Evolutionary conservation across 208 protist species (phyloP), one percentile per base, ranked within the genome.

Genomic region (Zelonia costaricensis): DNA sequence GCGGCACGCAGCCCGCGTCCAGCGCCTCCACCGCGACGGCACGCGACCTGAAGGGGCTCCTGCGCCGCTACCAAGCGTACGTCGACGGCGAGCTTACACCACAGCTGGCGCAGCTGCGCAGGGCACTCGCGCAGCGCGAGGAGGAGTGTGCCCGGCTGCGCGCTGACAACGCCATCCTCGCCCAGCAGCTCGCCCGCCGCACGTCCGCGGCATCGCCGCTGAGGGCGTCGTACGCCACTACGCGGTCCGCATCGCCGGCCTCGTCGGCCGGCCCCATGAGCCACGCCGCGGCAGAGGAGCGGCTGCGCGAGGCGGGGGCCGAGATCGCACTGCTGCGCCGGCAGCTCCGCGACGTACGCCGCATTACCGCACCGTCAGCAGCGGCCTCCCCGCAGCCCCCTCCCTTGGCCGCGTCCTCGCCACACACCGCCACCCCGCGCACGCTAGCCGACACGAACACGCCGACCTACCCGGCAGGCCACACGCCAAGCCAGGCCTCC

Each of bases 1-100:
- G n/a, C n/a, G n/a, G n/a, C n/a, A n/a, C n/a, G n/a, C n/a, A n/a
- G n/a, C n/a, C n/a, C n/a, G n/a, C n/a, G n/a, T n/a, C n/a, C n/a
- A n/a, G n/a, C n/a, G n/a, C n/a, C n/a, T n/a, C n/a, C n/a, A n/a
- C n/a, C n/a, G n/a, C n/a, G n/a, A n/a, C n/a, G n/a, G 20, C 53
- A 55, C 27, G 9, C 58, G 52, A 62, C 4, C 52, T 60, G 3
- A 62, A 61, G 4, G 55, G 28, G 20, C 13, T 69, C 4, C 62
- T 76, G 1, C n/a, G 36, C 7, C 47, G 72, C 27, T 71, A 72
- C 28, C 57, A 68, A 25, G n/a, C 39, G 7, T 70, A 75, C 60
- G 76, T 77, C 12, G 71, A 72, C 20, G 23, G 45, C 6, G 55
- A 61, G 15, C 22, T 82, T 45, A 1, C 49, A 33, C 52, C 52